Base-by-base conservation (phyloP, 2,329 filamentous ascomycete genomes). In the Lasiodiplodia sp. region DNA sequence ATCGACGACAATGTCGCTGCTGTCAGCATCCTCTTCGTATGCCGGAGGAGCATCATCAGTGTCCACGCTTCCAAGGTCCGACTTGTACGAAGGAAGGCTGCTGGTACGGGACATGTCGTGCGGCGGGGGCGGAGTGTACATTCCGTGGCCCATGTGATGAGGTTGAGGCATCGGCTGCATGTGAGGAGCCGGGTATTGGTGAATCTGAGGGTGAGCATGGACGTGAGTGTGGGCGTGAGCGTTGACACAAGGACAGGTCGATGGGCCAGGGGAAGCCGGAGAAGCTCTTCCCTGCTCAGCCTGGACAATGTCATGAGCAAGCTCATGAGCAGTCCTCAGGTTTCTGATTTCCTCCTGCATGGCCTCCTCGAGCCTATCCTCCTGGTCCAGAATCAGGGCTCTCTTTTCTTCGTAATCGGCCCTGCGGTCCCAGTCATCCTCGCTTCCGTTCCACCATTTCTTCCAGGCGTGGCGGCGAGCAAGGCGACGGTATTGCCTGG, bases 331-430 rank as follows among this genome's bases (percentile, higher is more conserved):
- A 21, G 82, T 79, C 38, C 85, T 78, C 23, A 89, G 77, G 58
- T 84, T 82, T 16, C 83, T 76, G 47, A 88, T 86, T 69, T 80
- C 78, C 58, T 78, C 76, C 69, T 80, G 78, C 78, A 80, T 80
- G 1, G 76, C 78, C 21, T 68, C 67, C 52, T 68, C 67, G 4
- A 82, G 76, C n/a, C 82, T 74, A 31, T 73, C 75, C 63, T 86
- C 83, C 64, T 84, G 81, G 67, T 82, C 78, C 4, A 82, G 74
- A 53, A 86, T 83, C 53, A 85, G 76, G 3, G 80, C 78, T 37
- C 82, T 79, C 74, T 86, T 86, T 73, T 87, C 85, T 68, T 86
- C 84, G 71, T 86, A 84, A 69, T 85, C 80, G 28, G 72, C 72
- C 38, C 77, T 75, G 51, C 74, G 78, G 62, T 72, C 73, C 40